Conservation (phyloP, 2,329 filamentous ascomycete genomes). For the Claviceps maximensis region DNA sequence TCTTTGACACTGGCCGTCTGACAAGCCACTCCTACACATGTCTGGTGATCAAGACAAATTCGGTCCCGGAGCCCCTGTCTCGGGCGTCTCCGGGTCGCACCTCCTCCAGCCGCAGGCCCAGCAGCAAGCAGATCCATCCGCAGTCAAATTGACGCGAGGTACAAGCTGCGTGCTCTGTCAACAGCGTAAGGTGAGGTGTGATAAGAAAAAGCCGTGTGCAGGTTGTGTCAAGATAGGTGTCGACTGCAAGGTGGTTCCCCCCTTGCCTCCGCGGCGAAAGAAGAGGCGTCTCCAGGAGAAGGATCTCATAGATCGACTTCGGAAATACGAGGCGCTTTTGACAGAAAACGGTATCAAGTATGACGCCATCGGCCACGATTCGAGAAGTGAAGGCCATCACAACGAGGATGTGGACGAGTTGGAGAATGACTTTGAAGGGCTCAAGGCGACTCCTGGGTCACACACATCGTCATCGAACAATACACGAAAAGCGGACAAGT, state of each 20-base stretch:
- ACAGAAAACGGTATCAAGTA: not conserved
- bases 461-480: not conserved
- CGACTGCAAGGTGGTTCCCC: not conserved
- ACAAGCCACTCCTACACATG: not conserved
- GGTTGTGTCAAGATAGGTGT: not conserved
- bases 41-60: not conserved
- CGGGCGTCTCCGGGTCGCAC: not conserved
- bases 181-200: not conserved
- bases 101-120: not conserved
- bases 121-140: not conserved
- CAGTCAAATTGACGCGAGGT: not conserved
- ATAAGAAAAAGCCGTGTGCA: not conserved
- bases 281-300: slow-evolving; percentile 12
- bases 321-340: not conserved
- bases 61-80: not conserved
- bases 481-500: not conserved
- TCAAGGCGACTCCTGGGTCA: not conserved
- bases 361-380: not conserved
- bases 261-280: slow-evolving; percentile 16
- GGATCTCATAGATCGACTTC: not conserved
- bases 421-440: not conserved
- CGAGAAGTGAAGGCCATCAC: not conserved
- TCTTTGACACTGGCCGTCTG: not conserved
- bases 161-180: not conserved
- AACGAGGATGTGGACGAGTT: not conserved